Evolutionary conservation across 768 basidiomycete species (phyloP).

Genomic region (Galerina marginata): DNA sequence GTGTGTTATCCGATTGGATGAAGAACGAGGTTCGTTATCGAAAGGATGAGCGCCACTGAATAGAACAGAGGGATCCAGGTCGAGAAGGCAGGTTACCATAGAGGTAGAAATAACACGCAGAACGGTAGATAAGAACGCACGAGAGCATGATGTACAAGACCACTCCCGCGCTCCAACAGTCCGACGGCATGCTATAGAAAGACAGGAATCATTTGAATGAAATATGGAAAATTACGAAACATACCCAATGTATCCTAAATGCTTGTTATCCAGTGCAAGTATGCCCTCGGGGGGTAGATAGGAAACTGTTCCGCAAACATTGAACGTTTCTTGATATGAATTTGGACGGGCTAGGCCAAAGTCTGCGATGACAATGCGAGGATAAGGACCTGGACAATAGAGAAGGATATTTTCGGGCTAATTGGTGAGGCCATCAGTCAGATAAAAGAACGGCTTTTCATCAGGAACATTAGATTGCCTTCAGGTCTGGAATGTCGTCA

Average conservation of each 20-base stretch:
- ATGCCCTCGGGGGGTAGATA: constrained; percentile 89
- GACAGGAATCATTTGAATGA: background rate
- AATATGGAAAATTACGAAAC: background rate
- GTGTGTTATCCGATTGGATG: constrained; percentile 44
- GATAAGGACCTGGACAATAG: constrained; percentile 80
- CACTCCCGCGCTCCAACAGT: constrained; percentile 89
- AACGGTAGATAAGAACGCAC: constrained; percentile 49
- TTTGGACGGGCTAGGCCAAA: constrained; percentile 84
- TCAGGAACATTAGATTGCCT: constrained; percentile 42
- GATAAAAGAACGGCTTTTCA: background rate
- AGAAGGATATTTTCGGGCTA: constrained; percentile 88
- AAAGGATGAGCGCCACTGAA: constrained; percentile 79
- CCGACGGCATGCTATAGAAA: constrained; percentile 74
- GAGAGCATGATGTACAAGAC: constrained; percentile 84
- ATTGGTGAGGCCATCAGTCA: background rate
- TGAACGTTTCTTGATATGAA: constrained; percentile 81
- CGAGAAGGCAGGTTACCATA: background rate
- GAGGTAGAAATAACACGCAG: background rate
- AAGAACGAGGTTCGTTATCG: constrained; percentile 55
- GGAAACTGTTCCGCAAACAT: constrained; percentile 87
- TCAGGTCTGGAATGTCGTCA: constrained; percentile 53
- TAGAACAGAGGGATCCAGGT: background rate
- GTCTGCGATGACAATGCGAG: constrained; percentile 84
- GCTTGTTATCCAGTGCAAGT: constrained; percentile 74
- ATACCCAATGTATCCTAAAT: constrained; percentile 69